A percentile compares a stretch with the other conserved stretches of the same genome.
Conservation (phyloP, 2,329 filamentous ascomycete genomes). For the Paraconiothyrium brasiliense region DNA sequence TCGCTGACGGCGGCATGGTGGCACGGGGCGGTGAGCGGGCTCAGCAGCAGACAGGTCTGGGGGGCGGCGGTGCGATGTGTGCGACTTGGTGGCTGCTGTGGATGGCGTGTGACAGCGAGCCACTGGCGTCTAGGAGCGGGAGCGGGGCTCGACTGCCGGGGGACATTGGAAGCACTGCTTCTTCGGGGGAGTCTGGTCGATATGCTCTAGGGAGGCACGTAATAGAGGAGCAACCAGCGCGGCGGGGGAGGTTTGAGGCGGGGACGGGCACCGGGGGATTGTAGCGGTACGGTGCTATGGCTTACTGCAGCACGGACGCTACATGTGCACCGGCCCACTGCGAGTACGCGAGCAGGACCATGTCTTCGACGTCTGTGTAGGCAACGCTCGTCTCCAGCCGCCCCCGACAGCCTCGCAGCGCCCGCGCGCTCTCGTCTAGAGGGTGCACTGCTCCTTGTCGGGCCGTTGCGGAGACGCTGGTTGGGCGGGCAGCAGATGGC, state of each 20-base stretch:
- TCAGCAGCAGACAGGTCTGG: constrained; percentile 15
- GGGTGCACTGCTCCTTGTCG: too few relatives aligned
- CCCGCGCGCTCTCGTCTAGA: too few relatives aligned
- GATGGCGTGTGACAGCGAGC: constrained; percentile 15
- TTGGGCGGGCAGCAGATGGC: background rate
- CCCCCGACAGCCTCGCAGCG: too few relatives aligned
- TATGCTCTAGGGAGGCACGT: background rate
- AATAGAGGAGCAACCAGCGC: background rate
- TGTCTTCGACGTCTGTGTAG: too few relatives aligned
- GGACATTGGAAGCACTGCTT: constrained; percentile 29
- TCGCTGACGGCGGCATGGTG: constrained; percentile 13
- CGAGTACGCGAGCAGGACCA: too few relatives aligned
- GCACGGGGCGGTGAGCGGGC: constrained; percentile 10
- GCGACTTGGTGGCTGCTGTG: constrained; percentile 28
- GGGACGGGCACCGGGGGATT: background rate
- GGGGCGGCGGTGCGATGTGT: constrained; percentile 15
- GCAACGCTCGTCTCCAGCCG: too few relatives aligned
- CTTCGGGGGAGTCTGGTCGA: background rate
- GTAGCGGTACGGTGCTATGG: background rate
- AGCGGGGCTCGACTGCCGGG: constrained; percentile 33
- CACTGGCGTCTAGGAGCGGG: constrained; percentile 21
- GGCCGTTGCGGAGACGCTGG: too few relatives aligned
- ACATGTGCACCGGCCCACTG: too few relatives aligned
- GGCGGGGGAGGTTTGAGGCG: background rate
- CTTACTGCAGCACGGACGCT: background rate